Percentiles rank a stretch among this genome's conserved stretches.
These are phyloP conservation scores for Coniochaeta ligniaria DNA, from an alignment of 2,329 filamentous ascomycete species.

Conservation along the genomic window DNA sequence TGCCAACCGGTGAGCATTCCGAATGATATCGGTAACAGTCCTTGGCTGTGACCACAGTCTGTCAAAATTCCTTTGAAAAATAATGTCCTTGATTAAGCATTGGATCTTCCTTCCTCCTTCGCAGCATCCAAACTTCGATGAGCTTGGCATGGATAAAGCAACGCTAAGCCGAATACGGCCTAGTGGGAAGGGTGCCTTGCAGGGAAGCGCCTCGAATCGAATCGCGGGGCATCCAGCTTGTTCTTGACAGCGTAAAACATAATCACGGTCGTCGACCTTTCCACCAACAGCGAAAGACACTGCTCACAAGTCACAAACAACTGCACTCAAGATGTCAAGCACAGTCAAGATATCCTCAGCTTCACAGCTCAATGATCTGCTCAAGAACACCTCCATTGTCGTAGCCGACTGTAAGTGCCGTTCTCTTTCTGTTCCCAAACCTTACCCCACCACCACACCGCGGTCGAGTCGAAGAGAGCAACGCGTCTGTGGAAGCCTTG, in stretches of 20 bases:
- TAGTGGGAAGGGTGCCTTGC: background rate
- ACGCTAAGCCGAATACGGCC: background rate
- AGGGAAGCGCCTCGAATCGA: background rate
- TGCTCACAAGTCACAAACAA: background rate
- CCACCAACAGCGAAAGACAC: background rate
- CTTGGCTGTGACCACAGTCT: background rate
- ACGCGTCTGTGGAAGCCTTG: background rate
- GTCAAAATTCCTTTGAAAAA: background rate
- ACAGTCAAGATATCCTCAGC: slow-evolving; percentile 33
- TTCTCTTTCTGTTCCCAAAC: slow-evolving; percentile 15
- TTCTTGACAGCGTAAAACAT: background rate
- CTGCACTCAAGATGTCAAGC: slow-evolving; percentile 17
- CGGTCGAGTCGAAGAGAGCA: background rate
- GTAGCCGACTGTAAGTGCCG: slow-evolving; percentile 75
- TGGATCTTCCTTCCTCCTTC: too few relatives aligned
- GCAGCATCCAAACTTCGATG: background rate
- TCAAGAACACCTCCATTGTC: slow-evolving; percentile 69
- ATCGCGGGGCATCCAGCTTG: background rate
- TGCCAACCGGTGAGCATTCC: background rate
- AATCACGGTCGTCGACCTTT: background rate
- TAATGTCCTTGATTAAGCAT: background rate
- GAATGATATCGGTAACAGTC: background rate
- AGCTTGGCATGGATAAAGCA: background rate
- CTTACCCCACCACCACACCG: slow-evolving; percentile 11
- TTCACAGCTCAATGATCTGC: slow-evolving; percentile 59